Percentiles rank a stretch among this genome's conserved stretches.
Evolutionary conservation across 768 basidiomycete species (phyloP).

Genomic region (Mycena rosella): DNA sequence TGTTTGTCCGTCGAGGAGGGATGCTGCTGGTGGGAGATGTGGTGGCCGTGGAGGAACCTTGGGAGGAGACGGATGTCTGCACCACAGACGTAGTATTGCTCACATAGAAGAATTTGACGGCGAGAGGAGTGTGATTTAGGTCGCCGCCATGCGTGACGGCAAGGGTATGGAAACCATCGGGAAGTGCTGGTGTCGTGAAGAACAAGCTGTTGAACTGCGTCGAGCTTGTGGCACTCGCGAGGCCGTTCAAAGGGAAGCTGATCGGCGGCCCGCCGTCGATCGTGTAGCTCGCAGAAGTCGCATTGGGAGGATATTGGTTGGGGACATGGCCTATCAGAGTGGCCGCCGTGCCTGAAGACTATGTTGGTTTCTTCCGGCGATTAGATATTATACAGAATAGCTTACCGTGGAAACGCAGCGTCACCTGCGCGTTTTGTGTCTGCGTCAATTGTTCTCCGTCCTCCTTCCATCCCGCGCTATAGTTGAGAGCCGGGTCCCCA

Average conservation of each 20-base stretch:
- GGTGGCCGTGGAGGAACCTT: too few species aligned
- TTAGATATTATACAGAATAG: not conserved
- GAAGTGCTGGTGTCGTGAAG: not conserved
- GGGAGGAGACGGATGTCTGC: too few species aligned
- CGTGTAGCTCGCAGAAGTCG: not conserved
- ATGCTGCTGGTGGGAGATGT: too few species aligned
- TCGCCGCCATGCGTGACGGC: not conserved
- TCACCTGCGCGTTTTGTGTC: not conserved
- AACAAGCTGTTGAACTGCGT: not conserved
- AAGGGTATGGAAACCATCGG: not conserved
- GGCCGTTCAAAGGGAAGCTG: not conserved
- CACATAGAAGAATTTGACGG: not conserved
- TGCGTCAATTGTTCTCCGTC: not conserved
- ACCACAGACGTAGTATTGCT: not conserved
- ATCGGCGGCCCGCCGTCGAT: not conserved
- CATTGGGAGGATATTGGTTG: not conserved
- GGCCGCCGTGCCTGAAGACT: not conserved
- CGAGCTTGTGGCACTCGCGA: not conserved
- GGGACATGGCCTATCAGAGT: not conserved
- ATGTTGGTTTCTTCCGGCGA: too few species aligned
- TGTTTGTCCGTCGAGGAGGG: too few species aligned
- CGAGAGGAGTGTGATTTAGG: not conserved
- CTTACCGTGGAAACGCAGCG: not conserved
- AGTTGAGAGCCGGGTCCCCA: not conserved
- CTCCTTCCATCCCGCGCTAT: not conserved